Base-by-base conservation (phyloP, 2,329 filamentous ascomycete species). In the Aspergillus brunneoviolaceus region DNA sequence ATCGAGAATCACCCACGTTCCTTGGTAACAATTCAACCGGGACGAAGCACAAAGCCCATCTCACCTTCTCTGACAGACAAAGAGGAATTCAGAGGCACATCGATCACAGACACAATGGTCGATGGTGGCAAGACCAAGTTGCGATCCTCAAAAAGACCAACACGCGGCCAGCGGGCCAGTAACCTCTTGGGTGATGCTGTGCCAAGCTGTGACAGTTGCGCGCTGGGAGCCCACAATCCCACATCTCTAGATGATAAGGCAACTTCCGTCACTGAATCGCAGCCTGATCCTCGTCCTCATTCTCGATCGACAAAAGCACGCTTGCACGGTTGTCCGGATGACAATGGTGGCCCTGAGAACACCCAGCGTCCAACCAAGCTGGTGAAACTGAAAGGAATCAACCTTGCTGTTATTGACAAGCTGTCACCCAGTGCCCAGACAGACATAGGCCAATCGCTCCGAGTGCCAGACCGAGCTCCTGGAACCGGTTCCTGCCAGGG, bases 101-200 rank as follows among this genome's bases (percentile, higher is more conserved):
- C 45, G 42, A 19, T 47, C 21, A 19, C 29, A 48, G 19, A 23
- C 42, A 27, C 47, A 9, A 55, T 55, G 42, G 19, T 35, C 7
- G 53, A 39, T 23, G 5, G 27, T 35, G 25, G 14, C 14, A 49
- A 49, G 29, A 35, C 12, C 9, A 45, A 19, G 39, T 45, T 7
- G 39, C 39, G 9, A 7, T 16, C 39, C 16, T 49, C 12, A 25
- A 35, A 3, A 45, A 49, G 16, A 10, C 23, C 47, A 42, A 49
- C 53, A 48, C 53, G 25, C 53, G 42, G 53, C 42, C 53, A 48
- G 53, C 53, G 53, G 52, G 23, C 51, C 51, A 47, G n/a, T 7
- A n/a, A 19, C 23, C 42, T 21, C 7, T 31, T 19, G 52, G 16
- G 5, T 25, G 39, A 29, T 16, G 47, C 45, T 48, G 53, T 47